Evolutionary conservation across 192 early-diverging fungal genomes (phyloP).

Genomic region (Coemansia sp.): DNA sequence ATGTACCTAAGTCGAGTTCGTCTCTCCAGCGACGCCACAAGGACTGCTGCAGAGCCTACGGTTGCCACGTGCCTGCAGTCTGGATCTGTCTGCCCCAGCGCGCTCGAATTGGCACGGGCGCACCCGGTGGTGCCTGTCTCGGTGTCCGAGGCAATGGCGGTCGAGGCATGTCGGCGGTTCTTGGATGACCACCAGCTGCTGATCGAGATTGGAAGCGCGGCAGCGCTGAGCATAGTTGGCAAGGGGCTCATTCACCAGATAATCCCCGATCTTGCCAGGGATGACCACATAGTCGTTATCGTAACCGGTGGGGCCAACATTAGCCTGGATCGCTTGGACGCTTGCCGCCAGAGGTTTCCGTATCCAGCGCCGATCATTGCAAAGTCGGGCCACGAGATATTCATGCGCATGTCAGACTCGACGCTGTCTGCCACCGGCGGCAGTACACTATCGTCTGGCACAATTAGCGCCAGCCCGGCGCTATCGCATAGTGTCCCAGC

Average conservation of each 20-base stretch:
- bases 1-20: constrained; percentile 6
- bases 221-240: constrained; percentile 64
- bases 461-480: not conserved
- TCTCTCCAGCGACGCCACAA: constrained; percentile 2
- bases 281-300: constrained; percentile 68
- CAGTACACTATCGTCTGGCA: not conserved
- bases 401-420: constrained; percentile 51
- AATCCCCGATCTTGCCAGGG: constrained; percentile 57
- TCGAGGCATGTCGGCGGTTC: constrained; percentile 51
- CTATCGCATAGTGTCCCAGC: too few species aligned
- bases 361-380: constrained; percentile 68
- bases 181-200: constrained; percentile 46
- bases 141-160: constrained; percentile 54
- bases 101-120: constrained; percentile 24
- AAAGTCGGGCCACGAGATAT: constrained; percentile 70
- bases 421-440: constrained; percentile 9
- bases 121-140: constrained; percentile 27
- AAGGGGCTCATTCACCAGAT: constrained; percentile 66
- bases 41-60: constrained; percentile 28
- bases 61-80: constrained; percentile 60
- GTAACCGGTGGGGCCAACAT: constrained; percentile 73
- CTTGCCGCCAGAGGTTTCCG: constrained; percentile 62
- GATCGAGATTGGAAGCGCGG: constrained; percentile 66
- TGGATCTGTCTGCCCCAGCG: constrained; percentile 15
- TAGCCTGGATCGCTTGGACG: constrained; percentile 60